A percentile compares a stretch with the other conserved stretches of the same genome.
These are phyloP conservation scores for Echites panduratus DNA, from an alignment of 257 asterid genomes.

Conservation along the genomic window DNA sequence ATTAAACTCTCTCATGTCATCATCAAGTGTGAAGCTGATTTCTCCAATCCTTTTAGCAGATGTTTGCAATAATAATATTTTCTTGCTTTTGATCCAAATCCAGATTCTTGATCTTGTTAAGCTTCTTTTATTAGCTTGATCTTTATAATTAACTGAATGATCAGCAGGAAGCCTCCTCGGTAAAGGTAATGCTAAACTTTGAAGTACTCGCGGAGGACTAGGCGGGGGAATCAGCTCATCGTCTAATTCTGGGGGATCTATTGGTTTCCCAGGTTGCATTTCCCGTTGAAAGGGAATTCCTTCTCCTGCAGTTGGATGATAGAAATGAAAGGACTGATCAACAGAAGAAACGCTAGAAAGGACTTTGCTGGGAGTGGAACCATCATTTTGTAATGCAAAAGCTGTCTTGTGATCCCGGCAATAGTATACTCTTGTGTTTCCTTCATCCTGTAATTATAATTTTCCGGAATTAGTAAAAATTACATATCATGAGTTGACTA, in stretches of 20 bases:
- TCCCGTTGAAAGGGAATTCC: slow-evolving; percentile 38
- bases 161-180: background rate
- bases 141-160: background rate
- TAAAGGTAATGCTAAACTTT: slow-evolving; percentile 17
- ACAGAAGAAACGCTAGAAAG: slow-evolving; percentile 36
- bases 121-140: background rate
- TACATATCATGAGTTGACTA: no score
- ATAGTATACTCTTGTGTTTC: slow-evolving; percentile 30
- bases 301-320: slow-evolving; percentile 20
- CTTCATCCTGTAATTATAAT: slow-evolving; percentile 38
- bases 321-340: slow-evolving; percentile 30
- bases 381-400: slow-evolving; percentile 37
- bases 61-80: background rate
- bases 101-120: slow-evolving; percentile 11
- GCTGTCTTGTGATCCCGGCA: slow-evolving; percentile 46
- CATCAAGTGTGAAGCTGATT: slow-evolving; percentile 11
- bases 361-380: slow-evolving; percentile 29
- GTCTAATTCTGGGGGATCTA: slow-evolving; percentile 19
- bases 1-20: no score
- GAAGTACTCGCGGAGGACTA: slow-evolving; percentile 33
- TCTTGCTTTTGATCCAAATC: slow-evolving; percentile 16
- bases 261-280: slow-evolving; percentile 34
- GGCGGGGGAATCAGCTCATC: slow-evolving; percentile 31
- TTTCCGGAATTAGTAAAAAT: no score
- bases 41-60: background rate